Conservation (phyloP, 176 grass and related monocot species). For the Rhipidocladum racemiflorum region DNA sequence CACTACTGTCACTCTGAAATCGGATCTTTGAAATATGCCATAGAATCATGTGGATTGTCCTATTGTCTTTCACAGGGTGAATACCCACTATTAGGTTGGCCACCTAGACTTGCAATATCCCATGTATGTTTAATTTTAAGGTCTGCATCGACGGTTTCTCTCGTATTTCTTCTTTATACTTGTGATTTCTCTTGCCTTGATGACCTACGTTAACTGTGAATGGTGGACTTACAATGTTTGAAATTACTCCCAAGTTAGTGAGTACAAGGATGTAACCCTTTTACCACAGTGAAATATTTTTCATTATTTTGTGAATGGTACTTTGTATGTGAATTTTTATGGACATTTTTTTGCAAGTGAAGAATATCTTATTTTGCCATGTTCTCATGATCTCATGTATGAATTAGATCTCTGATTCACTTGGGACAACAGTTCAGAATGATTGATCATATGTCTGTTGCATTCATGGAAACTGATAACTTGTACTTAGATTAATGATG, state of each 20-base stretch:
- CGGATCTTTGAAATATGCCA: not conserved
- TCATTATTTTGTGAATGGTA: not conserved
- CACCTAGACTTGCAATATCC: not conserved
- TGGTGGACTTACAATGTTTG: not conserved
- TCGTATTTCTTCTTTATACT: not conserved
- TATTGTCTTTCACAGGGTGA: not conserved
- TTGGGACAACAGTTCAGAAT: not conserved
- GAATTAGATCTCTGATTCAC: conserved; percentile 19
- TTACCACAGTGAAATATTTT: not conserved
- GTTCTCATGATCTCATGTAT: not conserved
- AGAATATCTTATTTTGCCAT: conserved; percentile 7
- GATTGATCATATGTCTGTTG: conserved; percentile 6
- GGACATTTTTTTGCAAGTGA: not conserved
- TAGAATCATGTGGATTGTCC: not conserved
- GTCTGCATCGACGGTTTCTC: not conserved
- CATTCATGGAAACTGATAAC: not conserved
- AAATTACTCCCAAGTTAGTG: not conserved
- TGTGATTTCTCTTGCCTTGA: not conserved
- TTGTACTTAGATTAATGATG: not conserved
- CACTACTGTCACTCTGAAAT: not conserved
- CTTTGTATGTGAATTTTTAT: not conserved
- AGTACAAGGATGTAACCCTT: conserved; percentile 1
- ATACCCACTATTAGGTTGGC: not conserved
- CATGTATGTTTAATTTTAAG: not conserved
- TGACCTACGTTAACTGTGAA: not conserved